A percentile compares a stretch with the other conserved stretches of the same genome.
These are phyloP conservation scores for Scolecobasidium constrictum DNA, from an alignment of 2,329 filamentous ascomycete species.

Conservation along the genomic window DNA sequence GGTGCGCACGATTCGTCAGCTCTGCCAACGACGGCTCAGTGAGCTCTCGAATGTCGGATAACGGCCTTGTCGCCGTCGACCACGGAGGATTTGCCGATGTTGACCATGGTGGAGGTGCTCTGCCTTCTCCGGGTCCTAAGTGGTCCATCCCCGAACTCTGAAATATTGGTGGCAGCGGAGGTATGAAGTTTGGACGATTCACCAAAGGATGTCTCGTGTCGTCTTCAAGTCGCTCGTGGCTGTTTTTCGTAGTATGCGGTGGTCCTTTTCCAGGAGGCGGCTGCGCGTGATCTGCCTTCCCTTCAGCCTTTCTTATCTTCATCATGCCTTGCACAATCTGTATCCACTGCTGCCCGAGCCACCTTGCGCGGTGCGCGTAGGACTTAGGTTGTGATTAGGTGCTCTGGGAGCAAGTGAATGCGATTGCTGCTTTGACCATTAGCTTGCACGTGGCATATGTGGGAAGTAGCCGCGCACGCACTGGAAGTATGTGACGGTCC, in stretches of 20 bases:
- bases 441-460: background rate
- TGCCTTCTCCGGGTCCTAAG: background rate
- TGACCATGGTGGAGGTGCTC: constrained; percentile 8
- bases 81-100: constrained; percentile 11
- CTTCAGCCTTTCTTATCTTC: constrained; percentile 1
- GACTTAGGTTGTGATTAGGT: background rate
- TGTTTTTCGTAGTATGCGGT: background rate
- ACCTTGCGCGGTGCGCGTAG: background rate
- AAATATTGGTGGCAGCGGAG: constrained; percentile 2
- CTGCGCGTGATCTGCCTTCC: background rate
- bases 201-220: background rate
- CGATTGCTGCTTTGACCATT: constrained; percentile 3
- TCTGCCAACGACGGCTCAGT: constrained; percentile 38
- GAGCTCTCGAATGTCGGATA: constrained; percentile 40
- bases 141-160: constrained; percentile 1
- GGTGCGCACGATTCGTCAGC: constrained; percentile 17
- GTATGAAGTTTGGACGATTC: background rate
- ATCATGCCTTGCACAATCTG: background rate
- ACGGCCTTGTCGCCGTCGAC: constrained; percentile 27
- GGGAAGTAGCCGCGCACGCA: background rate
- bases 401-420: constrained; percentile 5
- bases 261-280: constrained; percentile 3
- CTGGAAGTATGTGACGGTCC: constrained; percentile 10
- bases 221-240: background rate
- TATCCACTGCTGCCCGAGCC: background rate